A percentile compares a stretch with the other conserved stretches of the same genome.
These are phyloP conservation scores for Tephrocybe sp. DNA, from an alignment of 768 basidiomycete species.

Conservation along the genomic window DNA sequence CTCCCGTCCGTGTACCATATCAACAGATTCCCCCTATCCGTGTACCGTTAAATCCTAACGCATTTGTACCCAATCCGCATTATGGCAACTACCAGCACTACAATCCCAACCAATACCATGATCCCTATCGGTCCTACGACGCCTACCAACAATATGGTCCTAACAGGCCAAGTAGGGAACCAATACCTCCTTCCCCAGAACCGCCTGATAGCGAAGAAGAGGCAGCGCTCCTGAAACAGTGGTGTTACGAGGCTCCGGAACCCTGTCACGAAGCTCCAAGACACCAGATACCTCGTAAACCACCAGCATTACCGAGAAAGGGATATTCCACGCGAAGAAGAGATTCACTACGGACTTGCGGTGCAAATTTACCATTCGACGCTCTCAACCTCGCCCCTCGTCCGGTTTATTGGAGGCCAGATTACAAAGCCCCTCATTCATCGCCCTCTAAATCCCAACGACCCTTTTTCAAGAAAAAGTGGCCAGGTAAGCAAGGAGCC, in stretches of 20 bases:
- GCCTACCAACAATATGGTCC: not conserved
- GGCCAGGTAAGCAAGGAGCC: not conserved
- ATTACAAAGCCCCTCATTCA: conserved; percentile 9
- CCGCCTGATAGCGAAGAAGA: not conserved
- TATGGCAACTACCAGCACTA: too few species aligned
- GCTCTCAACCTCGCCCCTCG: conserved; percentile 13
- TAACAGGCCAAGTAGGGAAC: not conserved
- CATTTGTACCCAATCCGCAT: too few species aligned
- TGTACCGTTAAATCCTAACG: too few species aligned
- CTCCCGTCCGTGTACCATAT: not conserved
- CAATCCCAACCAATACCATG: not conserved
- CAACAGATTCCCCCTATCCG: not conserved
- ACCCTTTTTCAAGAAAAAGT: conserved; percentile 2
- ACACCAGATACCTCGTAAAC: not conserved
- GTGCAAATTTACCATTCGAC: conserved; percentile 5
- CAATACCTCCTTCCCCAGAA: conserved; percentile 8
- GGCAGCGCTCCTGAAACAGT: too few species aligned
- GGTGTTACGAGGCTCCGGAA: too few species aligned
- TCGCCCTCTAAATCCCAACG: not conserved
- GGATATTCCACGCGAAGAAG: not conserved
- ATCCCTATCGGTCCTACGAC: not conserved
- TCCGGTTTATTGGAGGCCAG: conserved; percentile 15
- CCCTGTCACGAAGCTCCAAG: not conserved
- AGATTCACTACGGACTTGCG: not conserved
- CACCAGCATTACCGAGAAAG: not conserved